phyloP scores from a whole-genome alignment of 345 rosid species.

The Physaria fendleri region DNA sequence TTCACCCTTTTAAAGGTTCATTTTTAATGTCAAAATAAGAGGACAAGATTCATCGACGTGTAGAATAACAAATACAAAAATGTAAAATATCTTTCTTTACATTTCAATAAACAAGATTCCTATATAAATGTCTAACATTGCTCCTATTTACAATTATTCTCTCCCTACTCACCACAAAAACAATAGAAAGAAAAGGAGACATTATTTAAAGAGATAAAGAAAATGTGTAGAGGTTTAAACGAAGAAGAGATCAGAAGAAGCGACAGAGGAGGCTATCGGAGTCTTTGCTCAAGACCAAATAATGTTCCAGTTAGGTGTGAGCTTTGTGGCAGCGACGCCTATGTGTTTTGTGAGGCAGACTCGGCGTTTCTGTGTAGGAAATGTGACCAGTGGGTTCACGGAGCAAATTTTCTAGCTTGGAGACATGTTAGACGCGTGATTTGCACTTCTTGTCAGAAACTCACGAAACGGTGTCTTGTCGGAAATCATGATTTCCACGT shows the following conservation, averaged over 20 bases:
- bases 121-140: constrained; percentile 22
- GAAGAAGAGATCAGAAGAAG: constrained; percentile 20
- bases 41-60: constrained; percentile 28
- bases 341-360: constrained; percentile 75
- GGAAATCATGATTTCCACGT: constrained; percentile 42
- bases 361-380: constrained; percentile 58
- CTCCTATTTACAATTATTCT: constrained; percentile 2
- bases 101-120: constrained; percentile 5
- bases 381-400: constrained; percentile 73
- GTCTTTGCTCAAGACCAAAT: constrained; percentile 14
- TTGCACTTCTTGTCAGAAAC: constrained; percentile 54
- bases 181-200: background rate
- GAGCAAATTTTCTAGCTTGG: constrained; percentile 71
- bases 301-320: constrained; percentile 40
- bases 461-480: constrained; percentile 49
- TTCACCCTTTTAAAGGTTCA: constrained; percentile 12
- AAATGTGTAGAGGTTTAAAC: constrained; percentile 50
- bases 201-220: background rate
- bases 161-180: background rate
- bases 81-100: constrained; percentile 1
- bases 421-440: constrained; percentile 72
- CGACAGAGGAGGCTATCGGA: constrained; percentile 19
- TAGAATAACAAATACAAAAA: background rate
- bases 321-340: constrained; percentile 54
- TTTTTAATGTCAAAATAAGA: constrained; percentile 24